Evolutionary conservation across 1,139 yeast genomes (phyloP).

Genomic region (Suhomyces maxii): DNA sequence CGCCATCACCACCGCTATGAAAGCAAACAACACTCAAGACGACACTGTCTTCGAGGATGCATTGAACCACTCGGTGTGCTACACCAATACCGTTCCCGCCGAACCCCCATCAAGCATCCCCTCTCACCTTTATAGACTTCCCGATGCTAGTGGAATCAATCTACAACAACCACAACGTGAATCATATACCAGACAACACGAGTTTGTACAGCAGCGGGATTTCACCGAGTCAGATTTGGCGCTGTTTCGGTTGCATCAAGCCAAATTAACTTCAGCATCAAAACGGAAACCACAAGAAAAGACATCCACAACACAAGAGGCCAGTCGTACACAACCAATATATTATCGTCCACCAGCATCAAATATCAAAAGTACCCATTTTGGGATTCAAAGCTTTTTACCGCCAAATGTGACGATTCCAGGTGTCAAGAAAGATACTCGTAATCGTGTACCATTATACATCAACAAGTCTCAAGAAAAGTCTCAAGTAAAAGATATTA

Average conservation of each 20-base stretch:
- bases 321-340: constrained; percentile 19
- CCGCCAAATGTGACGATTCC: constrained; percentile 25
- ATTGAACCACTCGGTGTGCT: constrained; percentile 10
- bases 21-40: constrained; percentile 5
- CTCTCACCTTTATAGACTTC: constrained; percentile 10
- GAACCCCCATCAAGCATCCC: background rate
- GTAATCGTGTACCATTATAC: constrained; percentile 11
- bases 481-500: background rate
- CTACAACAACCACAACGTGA: constrained; percentile 6
- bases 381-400: constrained; percentile 31
- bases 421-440: background rate
- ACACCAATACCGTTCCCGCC: background rate
- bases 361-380: constrained; percentile 25
- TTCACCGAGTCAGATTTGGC: constrained; percentile 5
- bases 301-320: constrained; percentile 4
- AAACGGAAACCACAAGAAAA: background rate
- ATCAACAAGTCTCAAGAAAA: constrained; percentile 3
- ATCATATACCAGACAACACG: background rate
- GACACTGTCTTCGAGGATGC: constrained; percentile 20
- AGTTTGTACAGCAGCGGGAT: background rate
- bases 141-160: constrained; percentile 9
- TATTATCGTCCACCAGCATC: constrained; percentile 40
- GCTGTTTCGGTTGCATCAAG: constrained; percentile 17
- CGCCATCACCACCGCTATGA: background rate
- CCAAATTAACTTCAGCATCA: constrained; percentile 15